phyloP scores from a whole-genome alignment of 768 basidiomycete species.

The Xerocomellus chrysenteron region DNA sequence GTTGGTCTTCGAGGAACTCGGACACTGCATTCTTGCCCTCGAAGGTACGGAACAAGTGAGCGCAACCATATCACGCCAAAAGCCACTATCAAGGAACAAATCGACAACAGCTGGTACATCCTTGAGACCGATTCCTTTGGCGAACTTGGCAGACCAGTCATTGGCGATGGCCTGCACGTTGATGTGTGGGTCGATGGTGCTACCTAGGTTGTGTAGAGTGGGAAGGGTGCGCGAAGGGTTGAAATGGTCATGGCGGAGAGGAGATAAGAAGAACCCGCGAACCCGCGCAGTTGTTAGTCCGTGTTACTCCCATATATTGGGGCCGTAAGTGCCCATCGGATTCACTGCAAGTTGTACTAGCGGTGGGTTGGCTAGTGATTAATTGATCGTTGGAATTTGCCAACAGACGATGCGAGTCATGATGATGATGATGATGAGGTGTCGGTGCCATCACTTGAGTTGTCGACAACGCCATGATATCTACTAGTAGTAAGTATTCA shows the following conservation, averaged over 20 bases:
- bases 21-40: conserved; percentile 41
- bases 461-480: not conserved
- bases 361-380: not conserved
- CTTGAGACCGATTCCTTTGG: conserved; percentile 31
- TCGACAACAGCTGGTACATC: conserved; percentile 37
- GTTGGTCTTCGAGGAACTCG: conserved; percentile 47
- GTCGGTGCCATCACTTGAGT: too few relatives aligned
- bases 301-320: not conserved
- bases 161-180: conserved; percentile 37
- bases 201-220: conserved; percentile 24
- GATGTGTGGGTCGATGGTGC: conserved; percentile 30
- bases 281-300: not conserved
- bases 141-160: conserved; percentile 44
- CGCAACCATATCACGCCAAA: conserved; percentile 62
- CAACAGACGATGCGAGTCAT: not conserved
- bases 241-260: conserved; percentile 8
- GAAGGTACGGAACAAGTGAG: conserved; percentile 65
- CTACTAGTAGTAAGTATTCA: too few relatives aligned
- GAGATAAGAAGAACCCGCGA: not conserved
- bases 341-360: not conserved
- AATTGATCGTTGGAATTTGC: not conserved
- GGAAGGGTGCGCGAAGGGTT: conserved; percentile 14
- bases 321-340: not conserved
- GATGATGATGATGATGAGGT: too few relatives aligned
- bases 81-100: conserved; percentile 35